Percentiles rank a stretch among this genome's conserved stretches.
phyloP scores from a whole-genome alignment of 2,329 filamentous ascomycete genomes.

The Blumeriella jaapii region DNA sequence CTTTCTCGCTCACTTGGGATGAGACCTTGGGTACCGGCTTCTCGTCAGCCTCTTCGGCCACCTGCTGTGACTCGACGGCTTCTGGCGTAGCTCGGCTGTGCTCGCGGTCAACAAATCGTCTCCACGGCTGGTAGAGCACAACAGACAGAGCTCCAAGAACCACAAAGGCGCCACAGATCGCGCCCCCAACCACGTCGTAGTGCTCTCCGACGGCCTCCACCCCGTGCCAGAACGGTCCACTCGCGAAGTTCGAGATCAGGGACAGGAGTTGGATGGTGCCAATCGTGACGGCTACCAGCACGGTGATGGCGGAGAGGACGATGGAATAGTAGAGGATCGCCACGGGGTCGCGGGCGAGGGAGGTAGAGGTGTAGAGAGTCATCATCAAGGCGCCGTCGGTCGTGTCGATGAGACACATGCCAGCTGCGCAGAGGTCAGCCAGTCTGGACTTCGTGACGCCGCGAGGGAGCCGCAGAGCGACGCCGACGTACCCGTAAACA shows the following conservation, averaged over 20 bases:
- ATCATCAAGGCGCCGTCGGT: slow-evolving; percentile 93
- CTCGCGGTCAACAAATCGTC: too few species aligned
- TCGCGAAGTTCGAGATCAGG: slow-evolving; percentile 62
- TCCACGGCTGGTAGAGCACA: too few species aligned
- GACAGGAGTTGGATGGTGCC: slow-evolving; percentile 76
- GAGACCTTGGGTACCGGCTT: too few species aligned
- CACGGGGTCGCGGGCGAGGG: slow-evolving; percentile 69
- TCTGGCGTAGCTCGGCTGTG: too few species aligned
- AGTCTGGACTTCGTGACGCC: too few species aligned
- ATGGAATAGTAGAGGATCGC: slow-evolving; percentile 84
- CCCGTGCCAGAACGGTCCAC: slow-evolving; percentile 82
- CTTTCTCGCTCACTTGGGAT: too few species aligned
- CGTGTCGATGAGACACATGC: slow-evolving; percentile 92
- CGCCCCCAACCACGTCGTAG: slow-evolving; percentile 77
- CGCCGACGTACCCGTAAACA: too few species aligned
- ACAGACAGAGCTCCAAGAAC: too few species aligned
- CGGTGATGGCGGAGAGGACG: slow-evolving; percentile 27
- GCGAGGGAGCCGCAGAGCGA: too few species aligned
- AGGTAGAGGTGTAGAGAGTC: slow-evolving; percentile 73
- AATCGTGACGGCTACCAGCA: slow-evolving; percentile 45
- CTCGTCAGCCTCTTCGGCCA: too few species aligned
- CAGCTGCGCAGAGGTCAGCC: slow-evolving; percentile 88
- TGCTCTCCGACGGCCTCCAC: slow-evolving; percentile 65
- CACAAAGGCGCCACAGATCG: slow-evolving; percentile 77
- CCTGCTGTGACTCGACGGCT: too few species aligned